Percentiles rank a stretch among this genome's conserved stretches.
phyloP scores from a whole-genome alignment of 441 rosid species.

The Croton setiger region DNA sequence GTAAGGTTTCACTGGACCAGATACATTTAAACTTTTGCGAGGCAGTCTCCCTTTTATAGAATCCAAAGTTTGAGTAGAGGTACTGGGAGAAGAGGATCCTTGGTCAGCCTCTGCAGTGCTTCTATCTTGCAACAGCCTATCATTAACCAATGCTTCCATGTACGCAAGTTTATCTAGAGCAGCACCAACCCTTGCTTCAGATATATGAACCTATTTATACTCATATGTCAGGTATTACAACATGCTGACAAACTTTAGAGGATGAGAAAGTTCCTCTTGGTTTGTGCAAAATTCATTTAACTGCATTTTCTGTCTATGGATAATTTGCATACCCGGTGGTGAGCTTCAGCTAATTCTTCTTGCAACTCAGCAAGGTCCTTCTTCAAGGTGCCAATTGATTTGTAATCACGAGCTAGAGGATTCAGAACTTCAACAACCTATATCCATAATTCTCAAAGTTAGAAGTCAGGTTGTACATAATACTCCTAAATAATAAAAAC shows the following conservation, averaged over 20 bases:
- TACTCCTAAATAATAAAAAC: not conserved
- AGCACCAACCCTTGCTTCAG: constrained; percentile 86
- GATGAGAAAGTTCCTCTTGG: not conserved
- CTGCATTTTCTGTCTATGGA: not conserved
- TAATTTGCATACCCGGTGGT: constrained; percentile 56
- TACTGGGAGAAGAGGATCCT: constrained; percentile 43
- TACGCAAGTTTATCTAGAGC: constrained; percentile 90
- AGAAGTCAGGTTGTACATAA: constrained; percentile 14
- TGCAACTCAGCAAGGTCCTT: constrained; percentile 88
- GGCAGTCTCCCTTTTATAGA: constrained; percentile 39
- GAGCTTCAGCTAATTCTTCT: constrained; percentile 77
- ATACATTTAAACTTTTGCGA: constrained; percentile 69
- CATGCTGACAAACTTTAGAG: constrained; percentile 4
- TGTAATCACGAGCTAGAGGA: constrained; percentile 92
- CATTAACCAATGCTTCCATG: constrained; percentile 86
- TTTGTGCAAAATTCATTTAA: not conserved
- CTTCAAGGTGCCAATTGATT: constrained; percentile 84
- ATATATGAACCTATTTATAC: constrained; percentile 74
- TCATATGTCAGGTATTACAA: constrained; percentile 21
- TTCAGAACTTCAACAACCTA: constrained; percentile 93
- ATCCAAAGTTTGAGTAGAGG: constrained; percentile 38
- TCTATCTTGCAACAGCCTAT: constrained; percentile 66
- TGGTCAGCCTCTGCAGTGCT: constrained; percentile 39
- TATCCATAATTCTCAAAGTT: constrained; percentile 15
- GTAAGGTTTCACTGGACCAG: constrained; percentile 88